phyloP scores from a whole-genome alignment of 2,329 filamentous ascomycete species.

The Beauveria varroae region DNA sequence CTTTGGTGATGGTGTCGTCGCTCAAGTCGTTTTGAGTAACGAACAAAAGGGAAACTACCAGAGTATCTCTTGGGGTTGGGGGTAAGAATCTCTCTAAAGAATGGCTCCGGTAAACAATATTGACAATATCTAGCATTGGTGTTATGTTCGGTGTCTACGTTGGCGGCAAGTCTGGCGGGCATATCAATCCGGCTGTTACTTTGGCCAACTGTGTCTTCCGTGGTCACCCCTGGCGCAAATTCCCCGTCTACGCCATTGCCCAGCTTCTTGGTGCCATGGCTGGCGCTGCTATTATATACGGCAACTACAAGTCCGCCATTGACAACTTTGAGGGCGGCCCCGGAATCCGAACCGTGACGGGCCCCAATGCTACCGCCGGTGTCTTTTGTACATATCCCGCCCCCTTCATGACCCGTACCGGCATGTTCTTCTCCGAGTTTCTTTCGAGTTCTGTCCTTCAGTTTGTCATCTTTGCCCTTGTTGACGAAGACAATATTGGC shows the following conservation, averaged over 20 bases:
- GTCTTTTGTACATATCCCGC: constrained; percentile 70
- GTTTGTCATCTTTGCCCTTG: constrained; percentile 64
- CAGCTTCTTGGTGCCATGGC: constrained; percentile 62
- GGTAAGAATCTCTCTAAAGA: constrained; percentile 26
- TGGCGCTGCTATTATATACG: constrained; percentile 53
- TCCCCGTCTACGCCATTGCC: constrained; percentile 59
- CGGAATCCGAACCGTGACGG: constrained; percentile 53
- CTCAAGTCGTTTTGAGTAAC: constrained; percentile 56
- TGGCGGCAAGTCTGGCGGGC: constrained; percentile 57
- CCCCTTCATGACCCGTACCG: constrained; percentile 55
- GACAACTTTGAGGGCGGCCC: constrained; percentile 54
- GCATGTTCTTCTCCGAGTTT: constrained; percentile 66
- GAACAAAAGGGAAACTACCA: constrained; percentile 40
- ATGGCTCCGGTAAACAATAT: neutral
- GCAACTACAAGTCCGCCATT: constrained; percentile 58
- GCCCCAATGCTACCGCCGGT: constrained; percentile 53
- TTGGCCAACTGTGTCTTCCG: constrained; percentile 62
- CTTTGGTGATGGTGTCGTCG: constrained; percentile 65
- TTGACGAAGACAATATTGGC: constrained; percentile 49
- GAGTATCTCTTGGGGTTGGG: constrained; percentile 44
- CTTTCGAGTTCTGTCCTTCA: constrained; percentile 60
- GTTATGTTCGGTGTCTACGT: constrained; percentile 65
- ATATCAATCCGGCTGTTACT: constrained; percentile 65
- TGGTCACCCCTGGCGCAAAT: constrained; percentile 60
- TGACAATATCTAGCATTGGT: constrained; percentile 40